Percentiles rank a stretch among this genome's conserved stretches.
phyloP scores from a whole-genome alignment of 1,284 basidiomycete species.

The Malassezia slooffiae region DNA sequence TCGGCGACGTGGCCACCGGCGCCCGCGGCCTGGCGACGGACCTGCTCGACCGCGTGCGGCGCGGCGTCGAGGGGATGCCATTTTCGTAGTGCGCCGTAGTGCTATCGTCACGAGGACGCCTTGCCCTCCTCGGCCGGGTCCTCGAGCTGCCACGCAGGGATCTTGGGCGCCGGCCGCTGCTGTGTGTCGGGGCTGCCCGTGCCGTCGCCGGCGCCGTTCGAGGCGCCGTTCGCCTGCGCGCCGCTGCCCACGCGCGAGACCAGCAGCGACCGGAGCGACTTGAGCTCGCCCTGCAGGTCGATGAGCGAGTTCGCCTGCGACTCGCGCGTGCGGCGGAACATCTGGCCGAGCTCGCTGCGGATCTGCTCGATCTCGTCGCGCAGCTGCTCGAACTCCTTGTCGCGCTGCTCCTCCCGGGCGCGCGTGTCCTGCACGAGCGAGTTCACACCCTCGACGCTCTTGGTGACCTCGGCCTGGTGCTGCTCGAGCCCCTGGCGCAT shows the following conservation, averaged over 20 bases:
- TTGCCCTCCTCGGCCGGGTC: constrained; percentile 13
- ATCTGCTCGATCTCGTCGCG: constrained; percentile 53
- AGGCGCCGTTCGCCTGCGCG: constrained; percentile 11
- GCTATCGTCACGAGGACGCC: no score
- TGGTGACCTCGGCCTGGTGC: constrained; percentile 66
- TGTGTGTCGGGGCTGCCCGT: no score
- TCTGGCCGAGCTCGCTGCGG: constrained; percentile 82
- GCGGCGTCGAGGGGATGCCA: constrained; percentile 32
- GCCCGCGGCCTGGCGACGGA: constrained; percentile 35
- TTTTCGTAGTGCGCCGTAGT: no score
- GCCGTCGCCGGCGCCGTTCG: constrained; percentile 23
- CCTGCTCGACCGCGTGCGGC: constrained; percentile 28
- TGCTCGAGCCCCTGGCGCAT: constrained; percentile 67
- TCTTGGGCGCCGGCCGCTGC: constrained; percentile 26
- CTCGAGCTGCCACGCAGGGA: constrained; percentile 44
- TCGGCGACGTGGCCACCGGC: constrained; percentile 36
- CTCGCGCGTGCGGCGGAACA: constrained; percentile 87
- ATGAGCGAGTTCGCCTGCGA: constrained; percentile 55
- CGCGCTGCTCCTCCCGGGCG: constrained; percentile 64
- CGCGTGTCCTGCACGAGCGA: constrained; percentile 64
- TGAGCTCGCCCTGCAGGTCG: constrained; percentile 85
- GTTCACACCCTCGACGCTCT: constrained; percentile 69
- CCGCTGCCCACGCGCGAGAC: constrained; percentile 57
- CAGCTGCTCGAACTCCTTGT: constrained; percentile 83
- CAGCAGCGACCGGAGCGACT: constrained; percentile 82